Conservation (phyloP, 139 green algal genomes). For the Micractinium sp. region DNA sequence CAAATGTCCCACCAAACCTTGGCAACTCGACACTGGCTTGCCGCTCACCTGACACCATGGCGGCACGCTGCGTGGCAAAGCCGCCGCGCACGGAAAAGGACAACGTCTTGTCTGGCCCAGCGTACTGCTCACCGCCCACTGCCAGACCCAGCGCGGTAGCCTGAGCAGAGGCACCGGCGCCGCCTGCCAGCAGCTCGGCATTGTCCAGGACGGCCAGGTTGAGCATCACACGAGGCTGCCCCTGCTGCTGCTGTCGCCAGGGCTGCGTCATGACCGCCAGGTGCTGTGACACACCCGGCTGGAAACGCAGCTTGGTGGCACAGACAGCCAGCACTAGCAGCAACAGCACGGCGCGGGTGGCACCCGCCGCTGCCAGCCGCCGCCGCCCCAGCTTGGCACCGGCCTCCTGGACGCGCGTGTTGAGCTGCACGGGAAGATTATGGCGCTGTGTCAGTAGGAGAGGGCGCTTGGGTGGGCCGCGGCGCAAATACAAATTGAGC, state of each 20-base stretch:
- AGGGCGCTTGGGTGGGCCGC: background rate
- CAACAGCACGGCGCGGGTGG: background rate
- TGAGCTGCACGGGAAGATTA: background rate
- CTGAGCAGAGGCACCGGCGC: background rate
- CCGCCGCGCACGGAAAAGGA: background rate
- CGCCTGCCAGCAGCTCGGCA: background rate
- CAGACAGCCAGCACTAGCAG: background rate
- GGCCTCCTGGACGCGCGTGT: too few relatives aligned
- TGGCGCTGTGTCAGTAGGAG: too few relatives aligned
- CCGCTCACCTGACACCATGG: background rate
- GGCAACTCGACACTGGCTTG: background rate
- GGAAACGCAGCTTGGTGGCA: background rate
- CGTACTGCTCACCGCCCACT: background rate
- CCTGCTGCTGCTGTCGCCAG: background rate
- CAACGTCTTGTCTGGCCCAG: background rate
- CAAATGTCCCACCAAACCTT: too few relatives aligned
- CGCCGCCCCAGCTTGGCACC: background rate
- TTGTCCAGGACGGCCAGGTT: background rate
- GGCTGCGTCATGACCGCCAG: background rate
- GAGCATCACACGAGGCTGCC: background rate
- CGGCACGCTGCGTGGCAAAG: background rate
- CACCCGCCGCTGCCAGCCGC: background rate
- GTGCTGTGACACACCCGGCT: background rate
- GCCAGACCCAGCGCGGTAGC: background rate
- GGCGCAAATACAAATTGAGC: too few relatives aligned